phyloP scores from a whole-genome alignment of 768 basidiomycete species.

The Mycena alexandri region DNA sequence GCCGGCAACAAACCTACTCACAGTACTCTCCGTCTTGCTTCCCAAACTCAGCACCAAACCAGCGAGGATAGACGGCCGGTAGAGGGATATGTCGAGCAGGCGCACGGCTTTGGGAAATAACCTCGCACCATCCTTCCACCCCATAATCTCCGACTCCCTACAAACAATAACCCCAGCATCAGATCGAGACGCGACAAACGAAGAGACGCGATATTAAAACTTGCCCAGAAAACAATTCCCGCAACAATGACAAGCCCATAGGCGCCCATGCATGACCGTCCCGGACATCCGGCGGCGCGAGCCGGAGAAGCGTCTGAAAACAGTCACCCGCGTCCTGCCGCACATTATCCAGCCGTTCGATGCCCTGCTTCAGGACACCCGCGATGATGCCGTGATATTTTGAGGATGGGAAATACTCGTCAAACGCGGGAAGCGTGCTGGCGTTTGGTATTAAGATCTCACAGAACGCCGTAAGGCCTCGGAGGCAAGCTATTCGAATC shows the following conservation, averaged over 20 bases:
- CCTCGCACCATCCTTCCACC: constrained; percentile 82
- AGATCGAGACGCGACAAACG: constrained; percentile 18
- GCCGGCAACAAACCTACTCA: constrained; percentile 53
- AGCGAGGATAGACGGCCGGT: constrained; percentile 71
- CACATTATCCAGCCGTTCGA: constrained; percentile 92
- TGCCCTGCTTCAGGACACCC: constrained; percentile 87
- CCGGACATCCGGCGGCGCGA: constrained; percentile 57
- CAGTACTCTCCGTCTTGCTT: constrained; percentile 88
- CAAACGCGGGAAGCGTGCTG: constrained; percentile 57
- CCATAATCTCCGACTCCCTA: constrained; percentile 53
- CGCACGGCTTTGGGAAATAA: constrained; percentile 81
- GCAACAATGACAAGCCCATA: constrained; percentile 59
- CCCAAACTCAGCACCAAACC: constrained; percentile 86
- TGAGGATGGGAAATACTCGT: constrained; percentile 70
- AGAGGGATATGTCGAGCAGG: constrained; percentile 72
- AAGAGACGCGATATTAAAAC: constrained; percentile 34
- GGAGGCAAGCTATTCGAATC: constrained; percentile 86
- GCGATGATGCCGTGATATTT: constrained; percentile 70
- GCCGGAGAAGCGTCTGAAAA: constrained; percentile 63
- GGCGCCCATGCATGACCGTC: constrained; percentile 65
- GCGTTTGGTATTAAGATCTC: constrained; percentile 64
- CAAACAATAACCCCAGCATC: constrained; percentile 9
- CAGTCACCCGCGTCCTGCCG: constrained; percentile 82
- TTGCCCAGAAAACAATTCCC: constrained; percentile 67
- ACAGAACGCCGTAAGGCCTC: constrained; percentile 69